phyloP scores from a whole-genome alignment of 2,329 filamentous ascomycete genomes.

The Trichoderma oligosporum region DNA sequence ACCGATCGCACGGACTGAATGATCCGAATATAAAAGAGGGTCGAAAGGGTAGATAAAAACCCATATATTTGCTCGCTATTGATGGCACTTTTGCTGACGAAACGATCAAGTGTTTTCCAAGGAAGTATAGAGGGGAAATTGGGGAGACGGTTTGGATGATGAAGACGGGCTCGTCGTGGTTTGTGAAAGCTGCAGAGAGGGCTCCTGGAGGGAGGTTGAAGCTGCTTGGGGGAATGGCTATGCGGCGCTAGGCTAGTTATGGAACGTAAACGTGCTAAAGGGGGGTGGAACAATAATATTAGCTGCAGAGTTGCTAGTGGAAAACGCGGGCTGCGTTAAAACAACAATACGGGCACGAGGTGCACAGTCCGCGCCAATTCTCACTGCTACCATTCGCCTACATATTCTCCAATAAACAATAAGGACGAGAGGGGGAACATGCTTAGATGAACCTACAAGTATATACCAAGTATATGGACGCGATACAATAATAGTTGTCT shows the following conservation, averaged over 20 bases:
- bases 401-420: not conserved
- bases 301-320: not conserved
- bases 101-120: not conserved
- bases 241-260: slow-evolving; percentile 20
- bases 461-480: not conserved
- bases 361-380: not conserved
- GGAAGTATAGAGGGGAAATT: slow-evolving; percentile 9
- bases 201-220: slow-evolving; percentile 31
- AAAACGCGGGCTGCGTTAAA: slow-evolving; percentile 15
- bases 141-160: slow-evolving; percentile 21
- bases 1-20: slow-evolving; percentile 2
- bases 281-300: slow-evolving; percentile 19
- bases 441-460: not conserved
- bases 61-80: not conserved
- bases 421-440: not conserved
- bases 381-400: slow-evolving; percentile 13
- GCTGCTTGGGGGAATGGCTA: slow-evolving; percentile 18
- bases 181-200: slow-evolving; percentile 22
- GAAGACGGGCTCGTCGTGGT: slow-evolving; percentile 19
- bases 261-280: slow-evolving; percentile 20
- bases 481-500: too few species aligned
- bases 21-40: slow-evolving; percentile 11
- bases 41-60: not conserved
- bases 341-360: slow-evolving; percentile 12
- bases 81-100: not conserved